Evolutionary conservation across 2,329 filamentous ascomycete genomes (phyloP).

Genomic region (Cladosporium oxysporum): DNA sequence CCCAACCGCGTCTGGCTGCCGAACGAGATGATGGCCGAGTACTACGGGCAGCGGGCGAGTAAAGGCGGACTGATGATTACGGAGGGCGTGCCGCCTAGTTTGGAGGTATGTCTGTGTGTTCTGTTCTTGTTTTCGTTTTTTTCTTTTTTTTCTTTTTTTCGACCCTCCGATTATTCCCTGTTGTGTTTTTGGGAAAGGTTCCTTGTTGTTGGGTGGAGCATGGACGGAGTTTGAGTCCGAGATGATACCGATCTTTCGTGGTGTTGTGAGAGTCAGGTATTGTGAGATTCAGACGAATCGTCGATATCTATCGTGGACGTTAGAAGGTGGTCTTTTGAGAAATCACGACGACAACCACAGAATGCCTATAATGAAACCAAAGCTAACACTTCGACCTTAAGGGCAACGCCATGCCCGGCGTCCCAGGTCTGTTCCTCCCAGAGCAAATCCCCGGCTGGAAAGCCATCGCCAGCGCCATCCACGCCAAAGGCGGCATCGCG

Average conservation of each 20-base stretch:
- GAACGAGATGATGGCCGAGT: slow-evolving; percentile 41
- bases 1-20: slow-evolving; percentile 41
- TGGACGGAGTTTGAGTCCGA: not conserved
- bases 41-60: slow-evolving; percentile 38
- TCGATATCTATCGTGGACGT: not conserved
- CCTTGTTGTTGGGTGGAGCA: not conserved
- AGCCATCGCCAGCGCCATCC: slow-evolving; percentile 52
- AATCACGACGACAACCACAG: too few species aligned
- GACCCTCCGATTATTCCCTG: not conserved
- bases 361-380: too few species aligned
- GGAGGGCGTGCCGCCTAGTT: slow-evolving; percentile 38
- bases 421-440: slow-evolving; percentile 34
- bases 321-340: not conserved
- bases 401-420: slow-evolving; percentile 33
- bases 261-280: not conserved
- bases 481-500: slow-evolving; percentile 54
- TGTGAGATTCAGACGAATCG: not conserved
- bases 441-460: slow-evolving; percentile 53
- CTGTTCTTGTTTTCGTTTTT: not conserved
- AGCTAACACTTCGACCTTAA: not conserved
- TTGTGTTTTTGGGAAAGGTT: not conserved
- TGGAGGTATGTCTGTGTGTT: slow-evolving; percentile 6
- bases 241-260: not conserved
- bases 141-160: too few species aligned
- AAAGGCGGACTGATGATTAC: slow-evolving; percentile 38